These are phyloP conservation scores for Trametes meyenii DNA, from an alignment of 768 basidiomycete genomes.

Conservation along the genomic window DNA sequence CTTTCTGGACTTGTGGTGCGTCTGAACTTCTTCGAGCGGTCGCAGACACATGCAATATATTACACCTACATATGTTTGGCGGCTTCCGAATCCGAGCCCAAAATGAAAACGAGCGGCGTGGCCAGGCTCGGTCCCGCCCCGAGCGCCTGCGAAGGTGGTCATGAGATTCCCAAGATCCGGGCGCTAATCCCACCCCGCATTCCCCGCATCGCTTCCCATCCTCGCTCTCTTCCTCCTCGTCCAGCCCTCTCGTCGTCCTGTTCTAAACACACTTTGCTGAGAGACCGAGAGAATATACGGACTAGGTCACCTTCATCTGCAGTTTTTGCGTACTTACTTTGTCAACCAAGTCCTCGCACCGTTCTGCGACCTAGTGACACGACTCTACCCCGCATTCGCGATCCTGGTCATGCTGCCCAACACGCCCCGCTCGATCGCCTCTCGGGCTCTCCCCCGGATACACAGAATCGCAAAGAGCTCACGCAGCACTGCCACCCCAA, in stretches of 20 bases:
- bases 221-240: background rate
- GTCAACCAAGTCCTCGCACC: background rate
- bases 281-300: background rate
- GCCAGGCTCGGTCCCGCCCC: background rate
- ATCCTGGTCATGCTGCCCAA: slow-evolving; percentile 9
- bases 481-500: background rate
- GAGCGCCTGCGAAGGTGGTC: background rate
- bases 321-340: background rate
- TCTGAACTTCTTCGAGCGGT: too few species aligned
- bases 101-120: too few species aligned
- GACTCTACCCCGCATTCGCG: background rate
- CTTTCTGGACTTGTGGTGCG: too few species aligned
- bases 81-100: too few species aligned
- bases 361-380: background rate
- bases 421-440: slow-evolving; percentile 9
- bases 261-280: background rate
- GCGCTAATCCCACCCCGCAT: slow-evolving; percentile 13
- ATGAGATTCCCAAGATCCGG: slow-evolving; percentile 17
- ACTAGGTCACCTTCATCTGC: background rate
- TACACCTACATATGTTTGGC: too few species aligned
- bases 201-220: background rate
- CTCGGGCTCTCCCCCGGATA: slow-evolving; percentile 4
- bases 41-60: too few species aligned
- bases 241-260: background rate
- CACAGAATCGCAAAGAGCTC: background rate